Conservation (phyloP, 306 rosid genomes). For the Urtica urens region DNA sequence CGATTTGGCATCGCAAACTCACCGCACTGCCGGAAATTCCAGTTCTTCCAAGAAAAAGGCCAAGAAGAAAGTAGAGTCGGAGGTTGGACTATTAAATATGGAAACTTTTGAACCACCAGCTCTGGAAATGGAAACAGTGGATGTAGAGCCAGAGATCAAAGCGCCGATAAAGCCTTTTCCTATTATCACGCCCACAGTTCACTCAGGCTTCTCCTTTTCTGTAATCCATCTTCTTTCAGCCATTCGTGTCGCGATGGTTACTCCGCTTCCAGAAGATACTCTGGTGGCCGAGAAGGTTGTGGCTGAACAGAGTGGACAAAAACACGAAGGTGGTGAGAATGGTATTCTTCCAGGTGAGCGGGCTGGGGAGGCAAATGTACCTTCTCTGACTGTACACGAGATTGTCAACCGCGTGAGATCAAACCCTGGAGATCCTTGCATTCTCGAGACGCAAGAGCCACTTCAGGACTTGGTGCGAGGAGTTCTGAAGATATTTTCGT, state of each 20-base stretch:
- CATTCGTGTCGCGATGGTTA: constrained; percentile 82
- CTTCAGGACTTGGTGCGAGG: constrained; percentile 97
- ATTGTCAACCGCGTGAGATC: constrained; percentile 78
- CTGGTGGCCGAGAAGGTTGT: constrained; percentile 37
- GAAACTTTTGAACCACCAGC: constrained; percentile 46
- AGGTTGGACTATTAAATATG: constrained; percentile 39
- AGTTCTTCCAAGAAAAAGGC: constrained; percentile 43
- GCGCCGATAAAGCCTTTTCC: constrained; percentile 74
- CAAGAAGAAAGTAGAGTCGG: constrained; percentile 61
- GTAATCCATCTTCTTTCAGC: constrained; percentile 91
- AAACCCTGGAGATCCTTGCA: constrained; percentile 87
- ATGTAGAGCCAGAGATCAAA: constrained; percentile 63
- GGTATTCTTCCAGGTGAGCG: constrained; percentile 35
- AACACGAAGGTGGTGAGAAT: constrained; percentile 30
- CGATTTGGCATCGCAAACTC: constrained; percentile 28
- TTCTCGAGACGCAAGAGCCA: constrained; percentile 97
- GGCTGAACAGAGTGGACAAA: constrained; percentile 37
- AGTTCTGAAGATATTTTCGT: constrained; percentile 85
- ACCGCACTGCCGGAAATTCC: constrained; percentile 30
- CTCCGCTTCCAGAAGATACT: constrained; percentile 52
- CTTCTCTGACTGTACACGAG: constrained; percentile 68
- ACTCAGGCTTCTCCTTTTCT: constrained; percentile 89
- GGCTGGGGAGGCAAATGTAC: constrained; percentile 36
- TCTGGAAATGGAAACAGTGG: constrained; percentile 39
- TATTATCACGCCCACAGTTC: constrained; percentile 87